These are phyloP conservation scores for Didymella pinodella DNA, from an alignment of 2,329 filamentous ascomycete genomes.

Conservation along the genomic window DNA sequence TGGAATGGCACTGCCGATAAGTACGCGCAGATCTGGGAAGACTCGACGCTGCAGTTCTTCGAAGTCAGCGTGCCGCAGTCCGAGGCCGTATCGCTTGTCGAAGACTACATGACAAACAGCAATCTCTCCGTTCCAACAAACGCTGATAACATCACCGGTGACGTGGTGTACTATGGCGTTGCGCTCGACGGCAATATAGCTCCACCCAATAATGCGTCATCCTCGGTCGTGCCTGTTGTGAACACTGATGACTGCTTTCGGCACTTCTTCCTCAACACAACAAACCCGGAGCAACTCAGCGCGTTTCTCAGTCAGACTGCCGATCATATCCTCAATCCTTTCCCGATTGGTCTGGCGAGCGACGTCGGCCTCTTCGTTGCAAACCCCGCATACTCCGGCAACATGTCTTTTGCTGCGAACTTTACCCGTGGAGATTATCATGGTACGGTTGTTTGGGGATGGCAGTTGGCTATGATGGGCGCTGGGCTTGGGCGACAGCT, in stretches of 20 bases:
- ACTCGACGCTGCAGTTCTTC: conserved; percentile 67
- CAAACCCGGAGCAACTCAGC: conserved; percentile 64
- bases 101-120: conserved; percentile 57
- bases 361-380: conserved; percentile 66
- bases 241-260: conserved; percentile 72
- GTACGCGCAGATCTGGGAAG: conserved; percentile 70
- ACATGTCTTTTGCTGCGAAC: conserved; percentile 54
- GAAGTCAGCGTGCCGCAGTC: conserved; percentile 54
- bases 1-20: conserved; percentile 53
- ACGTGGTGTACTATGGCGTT: conserved; percentile 64
- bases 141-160: conserved; percentile 51
- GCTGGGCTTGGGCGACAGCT: conserved; percentile 67
- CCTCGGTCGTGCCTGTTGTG: conserved; percentile 62
- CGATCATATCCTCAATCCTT: conserved; percentile 64
- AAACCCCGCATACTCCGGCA: conserved; percentile 65
- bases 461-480: conserved; percentile 71
- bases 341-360: conserved; percentile 66
- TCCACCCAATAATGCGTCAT: conserved; percentile 49
- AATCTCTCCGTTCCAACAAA: conserved; percentile 58
- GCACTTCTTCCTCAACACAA: conserved; percentile 68
- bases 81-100: conserved; percentile 58
- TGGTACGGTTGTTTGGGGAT: conserved; percentile 71
- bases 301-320: conserved; percentile 65
- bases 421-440: conserved; percentile 69
- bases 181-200: conserved; percentile 58